Percentiles rank a stretch among this genome's conserved stretches.
Conservation (phyloP, 371 early-diverging fungal species). For the Syncephalastrum monosporum region DNA sequence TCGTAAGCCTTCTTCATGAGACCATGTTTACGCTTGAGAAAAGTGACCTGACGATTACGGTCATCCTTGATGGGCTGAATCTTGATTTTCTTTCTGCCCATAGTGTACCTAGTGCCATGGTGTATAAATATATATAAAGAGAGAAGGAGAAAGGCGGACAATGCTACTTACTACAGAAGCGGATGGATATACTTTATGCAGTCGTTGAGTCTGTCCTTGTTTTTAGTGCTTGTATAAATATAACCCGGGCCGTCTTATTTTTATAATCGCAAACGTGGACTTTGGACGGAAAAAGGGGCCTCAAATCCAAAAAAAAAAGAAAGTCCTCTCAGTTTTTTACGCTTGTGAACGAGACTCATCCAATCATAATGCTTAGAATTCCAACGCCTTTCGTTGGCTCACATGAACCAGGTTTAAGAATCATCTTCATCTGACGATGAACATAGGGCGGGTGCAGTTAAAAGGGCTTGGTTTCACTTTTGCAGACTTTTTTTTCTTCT, state of each 20-base stretch:
- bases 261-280: constrained; percentile 4
- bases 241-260: constrained; percentile 9
- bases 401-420: too few species aligned
- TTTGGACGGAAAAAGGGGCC: too few species aligned
- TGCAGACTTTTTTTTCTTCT: too few species aligned
- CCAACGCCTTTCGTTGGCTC: too few species aligned
- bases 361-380: too few species aligned
- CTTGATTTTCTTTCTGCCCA: constrained; percentile 98
- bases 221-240: constrained; percentile 13
- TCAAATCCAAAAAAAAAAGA: too few species aligned
- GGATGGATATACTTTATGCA: constrained; percentile 14
- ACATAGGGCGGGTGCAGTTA: too few species aligned
- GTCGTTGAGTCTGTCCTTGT: constrained; percentile 14
- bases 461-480: too few species aligned
- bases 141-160: constrained; percentile 1
- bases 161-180: constrained; percentile 9
- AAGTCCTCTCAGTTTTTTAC: too few species aligned
- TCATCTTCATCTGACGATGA: too few species aligned
- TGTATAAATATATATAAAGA: constrained; percentile 2
- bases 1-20: constrained; percentile 99
- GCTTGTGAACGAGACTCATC: too few species aligned
- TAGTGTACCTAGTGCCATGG: constrained; percentile 22
- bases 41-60: constrained; percentile 84
- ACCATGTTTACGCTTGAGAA: constrained; percentile 94
- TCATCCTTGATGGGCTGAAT: constrained; percentile 94